These are phyloP conservation scores for Fagopyrum tataricum DNA, from an alignment of 148 eudicot species.

Conservation along the genomic window DNA sequence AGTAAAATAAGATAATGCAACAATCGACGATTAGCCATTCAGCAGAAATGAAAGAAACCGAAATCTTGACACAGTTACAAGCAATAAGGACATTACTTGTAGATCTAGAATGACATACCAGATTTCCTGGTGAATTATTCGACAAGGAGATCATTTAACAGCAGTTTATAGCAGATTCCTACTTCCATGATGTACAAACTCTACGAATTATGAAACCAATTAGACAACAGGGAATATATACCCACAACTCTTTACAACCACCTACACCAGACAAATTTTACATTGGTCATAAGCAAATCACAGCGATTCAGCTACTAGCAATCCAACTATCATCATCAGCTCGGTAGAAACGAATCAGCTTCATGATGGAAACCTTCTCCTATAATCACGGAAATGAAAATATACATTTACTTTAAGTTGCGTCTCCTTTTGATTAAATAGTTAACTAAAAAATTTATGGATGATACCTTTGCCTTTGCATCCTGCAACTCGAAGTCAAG, in stretches of 20 bases:
- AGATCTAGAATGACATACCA: not conserved
- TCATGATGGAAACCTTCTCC: constrained; percentile 44
- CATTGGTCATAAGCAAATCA: not conserved
- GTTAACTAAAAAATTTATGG: not conserved
- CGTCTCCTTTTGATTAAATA: not conserved
- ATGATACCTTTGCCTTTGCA: constrained; percentile 43
- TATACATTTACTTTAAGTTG: not conserved
- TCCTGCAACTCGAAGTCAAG: constrained; percentile 36
- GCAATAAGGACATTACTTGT: not conserved
- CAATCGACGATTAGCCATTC: no score
- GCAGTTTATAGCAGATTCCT: not conserved
- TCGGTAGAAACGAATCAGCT: constrained; percentile 63
- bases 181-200: constrained; percentile 1
- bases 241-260: not conserved
- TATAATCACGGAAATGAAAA: constrained; percentile 16
- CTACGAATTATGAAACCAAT: not conserved
- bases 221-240: not conserved
- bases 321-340: constrained; percentile 32
- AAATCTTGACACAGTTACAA: not conserved
- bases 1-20: no score
- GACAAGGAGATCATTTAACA: not conserved
- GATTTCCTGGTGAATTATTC: not conserved
- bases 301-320: constrained; percentile 7
- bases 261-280: not conserved
- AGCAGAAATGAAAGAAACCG: not conserved